These are phyloP conservation scores for Pichia manshurica DNA, from an alignment of 805 yeast species.

Conservation along the genomic window DNA sequence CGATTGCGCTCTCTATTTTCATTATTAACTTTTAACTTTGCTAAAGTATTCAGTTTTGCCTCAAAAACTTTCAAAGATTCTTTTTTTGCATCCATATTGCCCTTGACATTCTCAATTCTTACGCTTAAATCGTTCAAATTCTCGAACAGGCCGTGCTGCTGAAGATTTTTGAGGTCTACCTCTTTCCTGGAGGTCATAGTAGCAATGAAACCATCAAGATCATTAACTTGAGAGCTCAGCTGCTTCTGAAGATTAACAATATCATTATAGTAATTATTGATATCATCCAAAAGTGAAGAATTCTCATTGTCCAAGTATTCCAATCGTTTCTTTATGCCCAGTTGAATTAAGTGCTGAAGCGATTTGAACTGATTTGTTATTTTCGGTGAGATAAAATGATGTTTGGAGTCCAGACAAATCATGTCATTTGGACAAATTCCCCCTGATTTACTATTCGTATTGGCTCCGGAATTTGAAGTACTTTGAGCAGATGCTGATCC, in stretches of 20 bases:
- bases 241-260: slow-evolving; percentile 25
- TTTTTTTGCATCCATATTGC: slow-evolving; percentile 19
- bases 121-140: slow-evolving; percentile 26
- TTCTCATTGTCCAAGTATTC: slow-evolving; percentile 27
- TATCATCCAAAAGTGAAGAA: slow-evolving; percentile 23
- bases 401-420: slow-evolving; percentile 1
- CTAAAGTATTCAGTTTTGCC: slow-evolving; percentile 15
- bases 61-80: slow-evolving; percentile 21
- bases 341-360: slow-evolving; percentile 23
- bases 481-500: not conserved
- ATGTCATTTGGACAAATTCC: not conserved
- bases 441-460: not conserved
- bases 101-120: slow-evolving; percentile 24
- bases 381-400: slow-evolving; percentile 12
- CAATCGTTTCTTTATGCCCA: slow-evolving; percentile 21
- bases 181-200: slow-evolving; percentile 25
- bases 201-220: slow-evolving; percentile 27
- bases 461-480: not conserved
- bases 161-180: slow-evolving; percentile 20
- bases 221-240: slow-evolving; percentile 23
- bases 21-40: slow-evolving; percentile 17
- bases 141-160: slow-evolving; percentile 21
- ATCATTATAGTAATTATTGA: slow-evolving; percentile 25
- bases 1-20: slow-evolving; percentile 10
- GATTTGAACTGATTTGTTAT: slow-evolving; percentile 23